Percentiles rank a stretch among this genome's conserved stretches.
Evolutionary conservation across 2,329 filamentous ascomycete species (phyloP).

Genomic region (Aureobasidium zeae): DNA sequence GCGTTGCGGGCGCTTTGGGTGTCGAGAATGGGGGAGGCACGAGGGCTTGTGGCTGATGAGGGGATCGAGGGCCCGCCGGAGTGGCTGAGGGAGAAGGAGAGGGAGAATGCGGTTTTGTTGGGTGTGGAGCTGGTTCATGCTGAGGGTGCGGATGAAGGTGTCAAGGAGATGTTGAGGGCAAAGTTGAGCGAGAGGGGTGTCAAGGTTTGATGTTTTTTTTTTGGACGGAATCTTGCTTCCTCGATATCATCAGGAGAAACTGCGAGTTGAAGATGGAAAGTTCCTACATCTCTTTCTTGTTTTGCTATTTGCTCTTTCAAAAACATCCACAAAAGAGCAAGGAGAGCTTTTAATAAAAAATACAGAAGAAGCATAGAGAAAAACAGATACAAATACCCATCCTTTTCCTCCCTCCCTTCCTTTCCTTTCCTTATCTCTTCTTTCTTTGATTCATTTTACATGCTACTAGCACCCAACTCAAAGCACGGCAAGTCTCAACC

Average conservation of each 20-base stretch:
- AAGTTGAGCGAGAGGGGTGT: slow-evolving; percentile 4
- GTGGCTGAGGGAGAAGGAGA: slow-evolving; percentile 30
- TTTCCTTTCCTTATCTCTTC: no score
- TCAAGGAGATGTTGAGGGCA: slow-evolving; percentile 13
- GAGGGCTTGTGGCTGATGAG: slow-evolving; percentile 24
- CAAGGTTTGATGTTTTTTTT: neutral
- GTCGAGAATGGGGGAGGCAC: neutral
- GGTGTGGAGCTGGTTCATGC: slow-evolving; percentile 31
- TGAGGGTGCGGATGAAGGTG: slow-evolving; percentile 27
- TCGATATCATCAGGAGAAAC: no score
- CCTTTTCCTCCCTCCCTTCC: no score
- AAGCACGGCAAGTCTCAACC: slow-evolving; percentile 32
- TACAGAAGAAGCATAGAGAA: no score
- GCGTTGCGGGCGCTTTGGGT: neutral
- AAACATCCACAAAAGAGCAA: no score
- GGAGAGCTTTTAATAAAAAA: no score
- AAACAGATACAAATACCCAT: no score
- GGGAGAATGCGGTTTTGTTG: slow-evolving; percentile 30
- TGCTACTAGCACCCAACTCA: neutral
- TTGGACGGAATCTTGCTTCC: no score
- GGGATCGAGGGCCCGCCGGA: neutral
- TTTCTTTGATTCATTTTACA: no score
- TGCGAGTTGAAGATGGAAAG: no score
- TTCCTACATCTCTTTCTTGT: no score
- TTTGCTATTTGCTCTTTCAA: no score